Evolutionary conservation across 345 rosid species (phyloP).

Genomic region (Geranium brycei): DNA sequence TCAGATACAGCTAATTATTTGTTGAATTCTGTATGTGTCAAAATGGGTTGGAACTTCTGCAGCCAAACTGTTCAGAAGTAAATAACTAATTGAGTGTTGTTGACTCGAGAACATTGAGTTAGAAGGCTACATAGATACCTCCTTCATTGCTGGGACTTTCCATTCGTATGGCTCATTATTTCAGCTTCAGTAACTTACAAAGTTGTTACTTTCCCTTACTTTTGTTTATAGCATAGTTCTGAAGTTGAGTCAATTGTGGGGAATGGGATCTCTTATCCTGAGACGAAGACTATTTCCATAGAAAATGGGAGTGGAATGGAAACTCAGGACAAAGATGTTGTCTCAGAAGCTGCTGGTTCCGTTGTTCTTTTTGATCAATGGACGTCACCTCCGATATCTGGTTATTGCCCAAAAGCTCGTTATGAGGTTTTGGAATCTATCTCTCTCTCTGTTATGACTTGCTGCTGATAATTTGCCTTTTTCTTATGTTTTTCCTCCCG

Average conservation of each 20-base stretch:
- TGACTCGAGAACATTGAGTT: background rate
- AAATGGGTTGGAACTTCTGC: background rate
- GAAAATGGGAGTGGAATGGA: slow-evolving; percentile 56
- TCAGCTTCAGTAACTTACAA: too few species aligned
- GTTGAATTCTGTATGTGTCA: background rate
- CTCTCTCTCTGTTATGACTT: slow-evolving; percentile 3
- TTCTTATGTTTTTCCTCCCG: slow-evolving; percentile 12
- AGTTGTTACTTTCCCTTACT: background rate
- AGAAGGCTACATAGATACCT: background rate
- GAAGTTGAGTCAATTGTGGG: slow-evolving; percentile 40
- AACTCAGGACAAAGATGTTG: slow-evolving; percentile 87
- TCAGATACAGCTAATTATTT: background rate
- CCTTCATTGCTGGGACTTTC: background rate
- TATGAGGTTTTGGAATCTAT: slow-evolving; percentile 56
- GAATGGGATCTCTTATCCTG: slow-evolving; percentile 50
- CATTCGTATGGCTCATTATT: background rate
- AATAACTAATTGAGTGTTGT: background rate
- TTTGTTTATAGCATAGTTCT: slow-evolving; percentile 35
- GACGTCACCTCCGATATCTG: slow-evolving; percentile 64
- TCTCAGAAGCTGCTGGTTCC: slow-evolving; percentile 65
- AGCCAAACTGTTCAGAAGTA: background rate
- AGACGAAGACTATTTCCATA: slow-evolving; percentile 52
- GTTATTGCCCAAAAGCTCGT: slow-evolving; percentile 79
- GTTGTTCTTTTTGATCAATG: slow-evolving; percentile 85
- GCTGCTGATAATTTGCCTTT: slow-evolving; percentile 2